Conservation (phyloP, 371 early-diverging fungal genomes). For the Mucor piriformis region DNA sequence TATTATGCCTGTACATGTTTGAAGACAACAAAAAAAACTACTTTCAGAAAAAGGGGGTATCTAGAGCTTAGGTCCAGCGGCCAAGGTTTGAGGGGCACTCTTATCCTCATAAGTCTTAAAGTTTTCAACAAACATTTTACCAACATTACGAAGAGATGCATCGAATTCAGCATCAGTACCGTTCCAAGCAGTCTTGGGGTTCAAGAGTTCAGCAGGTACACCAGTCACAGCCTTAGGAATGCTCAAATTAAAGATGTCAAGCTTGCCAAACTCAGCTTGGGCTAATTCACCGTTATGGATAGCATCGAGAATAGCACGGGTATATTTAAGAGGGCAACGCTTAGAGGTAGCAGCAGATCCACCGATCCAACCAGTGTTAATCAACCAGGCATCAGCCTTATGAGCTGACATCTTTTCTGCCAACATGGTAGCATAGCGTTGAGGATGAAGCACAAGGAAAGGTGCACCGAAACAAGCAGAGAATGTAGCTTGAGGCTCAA, state of each 20-base stretch:
- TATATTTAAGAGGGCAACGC: constrained; percentile 94
- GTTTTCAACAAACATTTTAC: constrained; percentile 85
- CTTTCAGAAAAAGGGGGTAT: too few relatives aligned
- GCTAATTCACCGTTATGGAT: constrained; percentile 92
- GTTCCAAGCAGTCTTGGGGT: constrained; percentile 88
- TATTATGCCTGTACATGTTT: too few relatives aligned
- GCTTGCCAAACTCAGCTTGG: constrained; percentile 77
- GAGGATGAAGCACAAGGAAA: constrained; percentile 97
- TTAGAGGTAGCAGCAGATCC: constrained; percentile 90
- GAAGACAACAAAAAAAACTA: too few relatives aligned
- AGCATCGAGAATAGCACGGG: constrained; percentile 96
- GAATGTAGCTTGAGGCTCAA: constrained; percentile 92
- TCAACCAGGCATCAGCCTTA: constrained; percentile 92
- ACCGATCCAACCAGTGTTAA: constrained; percentile 99
- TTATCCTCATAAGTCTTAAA: constrained; percentile 86
- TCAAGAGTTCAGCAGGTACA: constrained; percentile 86
- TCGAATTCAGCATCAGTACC: constrained; percentile 68
- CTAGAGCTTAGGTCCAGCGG: constrained; percentile 71
- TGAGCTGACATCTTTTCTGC: constrained; percentile 92
- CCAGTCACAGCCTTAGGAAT: constrained; percentile 80
- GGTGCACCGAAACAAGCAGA: constrained; percentile 96
- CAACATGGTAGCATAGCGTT: constrained; percentile 96
- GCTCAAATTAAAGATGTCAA: constrained; percentile 84
- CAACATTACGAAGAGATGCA: constrained; percentile 77
- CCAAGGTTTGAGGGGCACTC: constrained; percentile 76